Conservation (phyloP, 176 grass and related monocot genomes). For the Oryza nivara region DNA sequence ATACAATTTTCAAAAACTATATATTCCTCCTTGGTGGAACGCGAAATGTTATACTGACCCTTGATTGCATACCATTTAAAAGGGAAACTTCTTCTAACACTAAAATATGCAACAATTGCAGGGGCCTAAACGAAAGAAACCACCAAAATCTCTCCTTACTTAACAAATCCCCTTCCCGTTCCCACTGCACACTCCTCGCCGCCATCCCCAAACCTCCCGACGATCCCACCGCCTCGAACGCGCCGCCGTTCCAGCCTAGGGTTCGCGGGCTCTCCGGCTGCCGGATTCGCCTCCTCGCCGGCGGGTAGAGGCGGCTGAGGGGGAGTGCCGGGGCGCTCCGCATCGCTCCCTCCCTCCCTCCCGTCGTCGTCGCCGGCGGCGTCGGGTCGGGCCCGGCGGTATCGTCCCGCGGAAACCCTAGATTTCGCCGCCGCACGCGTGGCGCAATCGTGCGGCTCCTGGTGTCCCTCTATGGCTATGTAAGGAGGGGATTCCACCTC, state of each 20-base stretch:
- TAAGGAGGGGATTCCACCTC: background rate
- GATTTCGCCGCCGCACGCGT: slow-evolving; percentile 11
- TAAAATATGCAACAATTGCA: too few species aligned
- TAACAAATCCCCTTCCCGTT: too few species aligned
- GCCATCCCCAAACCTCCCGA: slow-evolving; percentile 17
- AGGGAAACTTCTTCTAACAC: too few species aligned
- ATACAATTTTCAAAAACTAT: too few species aligned
- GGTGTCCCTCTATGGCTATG: slow-evolving; percentile 10
- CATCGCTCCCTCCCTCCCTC: background rate
- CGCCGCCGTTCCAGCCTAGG: slow-evolving; percentile 12
- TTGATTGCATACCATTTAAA: too few species aligned
- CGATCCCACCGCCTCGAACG: slow-evolving; percentile 17
- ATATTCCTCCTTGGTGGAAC: too few species aligned
- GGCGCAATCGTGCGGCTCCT: slow-evolving; percentile 7
- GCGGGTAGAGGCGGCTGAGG: background rate
- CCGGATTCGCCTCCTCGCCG: slow-evolving; percentile 6
- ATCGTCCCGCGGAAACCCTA: slow-evolving; percentile 35
- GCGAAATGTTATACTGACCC: too few species aligned
- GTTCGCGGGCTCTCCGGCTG: background rate
- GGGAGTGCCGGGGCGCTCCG: background rate
- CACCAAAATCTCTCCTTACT: too few species aligned
- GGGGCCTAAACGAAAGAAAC: too few species aligned
- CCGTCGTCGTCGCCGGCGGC: background rate
- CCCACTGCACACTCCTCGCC: slow-evolving; percentile 1
- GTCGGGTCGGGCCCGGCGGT: background rate